These are phyloP conservation scores for Ustilago tritici DNA, from an alignment of 1,284 basidiomycete species.

Conservation along the genomic window DNA sequence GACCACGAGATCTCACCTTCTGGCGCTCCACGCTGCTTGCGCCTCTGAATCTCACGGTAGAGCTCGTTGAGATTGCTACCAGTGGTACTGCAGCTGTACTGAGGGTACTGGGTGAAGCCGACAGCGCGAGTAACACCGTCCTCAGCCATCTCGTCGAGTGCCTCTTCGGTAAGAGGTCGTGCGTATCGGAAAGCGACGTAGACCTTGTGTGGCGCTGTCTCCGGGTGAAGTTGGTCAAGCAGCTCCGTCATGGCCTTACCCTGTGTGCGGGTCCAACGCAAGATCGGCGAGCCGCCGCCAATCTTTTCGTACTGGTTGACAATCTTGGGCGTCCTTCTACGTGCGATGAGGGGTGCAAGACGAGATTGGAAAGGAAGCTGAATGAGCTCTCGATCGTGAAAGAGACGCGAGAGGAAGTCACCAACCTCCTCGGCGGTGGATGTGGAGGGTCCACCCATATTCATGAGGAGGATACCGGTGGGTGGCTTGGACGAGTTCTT, in stretches of 20 bases:
- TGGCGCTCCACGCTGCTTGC: conserved; percentile 60
- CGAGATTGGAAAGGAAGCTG: conserved; percentile 88
- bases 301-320: conserved; percentile 94
- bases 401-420: conserved; percentile 89
- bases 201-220: conserved; percentile 92
- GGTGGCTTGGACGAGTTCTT: conserved; percentile 42
- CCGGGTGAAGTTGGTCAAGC: conserved; percentile 91
- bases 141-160: conserved; percentile 83
- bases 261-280: conserved; percentile 88
- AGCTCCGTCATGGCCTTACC: conserved; percentile 89
- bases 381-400: conserved; percentile 94
- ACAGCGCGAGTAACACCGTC: conserved; percentile 93
- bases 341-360: conserved; percentile 89
- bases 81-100: conserved; percentile 98
- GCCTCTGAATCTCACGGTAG: conserved; percentile 74
- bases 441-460: conserved; percentile 89
- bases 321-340: conserved; percentile 90
- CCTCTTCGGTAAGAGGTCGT: conserved; percentile 85
- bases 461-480: conserved; percentile 92
- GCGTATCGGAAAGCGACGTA: conserved; percentile 82
- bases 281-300: conserved; percentile 97
- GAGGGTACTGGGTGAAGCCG: conserved; percentile 98
- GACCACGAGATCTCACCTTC: conserved; percentile 87
- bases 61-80: conserved; percentile 97
- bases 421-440: conserved; percentile 75